These are phyloP conservation scores for Trichoderma orchidacearum DNA, from an alignment of 495 filamentous ascomycete genomes.

Conservation along the genomic window DNA sequence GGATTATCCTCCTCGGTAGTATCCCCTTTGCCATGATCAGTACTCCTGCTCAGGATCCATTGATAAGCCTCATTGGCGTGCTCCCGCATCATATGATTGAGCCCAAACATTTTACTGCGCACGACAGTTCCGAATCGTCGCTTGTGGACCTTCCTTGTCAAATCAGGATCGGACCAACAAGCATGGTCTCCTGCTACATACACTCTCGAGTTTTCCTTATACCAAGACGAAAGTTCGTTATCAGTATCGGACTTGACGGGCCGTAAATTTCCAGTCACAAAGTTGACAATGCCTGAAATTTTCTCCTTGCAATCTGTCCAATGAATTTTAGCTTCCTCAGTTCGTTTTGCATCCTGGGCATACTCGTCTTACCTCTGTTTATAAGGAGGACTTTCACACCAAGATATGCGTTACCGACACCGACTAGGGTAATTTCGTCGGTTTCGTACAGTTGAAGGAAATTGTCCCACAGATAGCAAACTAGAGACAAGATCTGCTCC, in stretches of 20 bases:
- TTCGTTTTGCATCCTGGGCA: neutral
- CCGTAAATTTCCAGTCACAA: constrained; percentile 49
- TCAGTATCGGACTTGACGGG: constrained; percentile 53
- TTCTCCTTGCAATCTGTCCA: constrained; percentile 28
- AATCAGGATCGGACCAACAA: constrained; percentile 47
- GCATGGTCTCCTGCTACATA: constrained; percentile 59
- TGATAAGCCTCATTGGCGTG: constrained; percentile 43
- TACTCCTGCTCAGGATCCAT: constrained; percentile 36
- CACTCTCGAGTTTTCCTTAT: constrained; percentile 56
- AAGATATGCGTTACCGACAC: constrained; percentile 63
- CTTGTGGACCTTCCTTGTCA: constrained; percentile 46
- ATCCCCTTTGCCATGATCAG: constrained; percentile 12
- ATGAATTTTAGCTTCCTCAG: neutral
- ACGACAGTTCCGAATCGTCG: constrained; percentile 50
- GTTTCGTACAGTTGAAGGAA: constrained; percentile 71
- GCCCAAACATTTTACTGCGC: constrained; percentile 33
- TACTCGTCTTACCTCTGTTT: constrained; percentile 38
- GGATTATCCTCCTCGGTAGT: constrained; percentile 19
- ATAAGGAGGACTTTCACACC: constrained; percentile 57
- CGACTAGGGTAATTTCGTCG: constrained; percentile 67
- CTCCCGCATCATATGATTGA: constrained; percentile 50
- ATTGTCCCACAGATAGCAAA: constrained; percentile 91
- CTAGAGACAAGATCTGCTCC: constrained; percentile 56
- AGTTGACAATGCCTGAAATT: constrained; percentile 38
- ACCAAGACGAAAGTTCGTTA: constrained; percentile 53